A percentile compares a stretch with the other conserved stretches of the same genome.
phyloP scores from a whole-genome alignment of 371 early-diverging fungal genomes.

The Coemansia sp. region DNA sequence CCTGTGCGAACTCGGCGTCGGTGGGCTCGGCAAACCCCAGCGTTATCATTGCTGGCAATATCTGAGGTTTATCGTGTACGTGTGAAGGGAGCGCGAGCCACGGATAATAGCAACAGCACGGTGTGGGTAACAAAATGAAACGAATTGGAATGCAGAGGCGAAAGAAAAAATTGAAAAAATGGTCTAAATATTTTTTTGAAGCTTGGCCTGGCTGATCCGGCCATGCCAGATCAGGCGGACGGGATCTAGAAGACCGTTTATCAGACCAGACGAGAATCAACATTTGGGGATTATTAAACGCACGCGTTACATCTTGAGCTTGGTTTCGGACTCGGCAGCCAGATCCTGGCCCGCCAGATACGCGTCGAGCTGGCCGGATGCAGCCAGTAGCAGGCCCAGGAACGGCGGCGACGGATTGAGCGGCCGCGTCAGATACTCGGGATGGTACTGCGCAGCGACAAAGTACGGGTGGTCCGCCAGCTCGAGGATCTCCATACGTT shows the following conservation, averaged over 20 bases:
- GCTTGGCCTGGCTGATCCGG: no score
- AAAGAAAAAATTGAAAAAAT: no score
- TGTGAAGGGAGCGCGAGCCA: no score
- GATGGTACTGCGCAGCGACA: slow-evolving; percentile 99
- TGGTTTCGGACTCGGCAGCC: slow-evolving; percentile 21
- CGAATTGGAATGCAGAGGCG: no score
- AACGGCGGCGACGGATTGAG: slow-evolving; percentile 92
- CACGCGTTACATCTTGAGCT: slow-evolving; percentile 35
- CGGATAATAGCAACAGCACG: no score
- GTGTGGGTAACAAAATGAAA: no score
- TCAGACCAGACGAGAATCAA: no score
- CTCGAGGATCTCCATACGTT: slow-evolving; percentile 98
- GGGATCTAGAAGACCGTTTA: no score
- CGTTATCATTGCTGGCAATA: slow-evolving; percentile 49
- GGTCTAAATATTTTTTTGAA: no score
- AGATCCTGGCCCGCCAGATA: slow-evolving; percentile 41
- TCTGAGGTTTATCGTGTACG: neutral
- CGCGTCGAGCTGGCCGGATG: slow-evolving; percentile 54
- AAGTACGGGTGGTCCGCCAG: slow-evolving; percentile 92
- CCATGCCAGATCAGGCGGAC: no score
- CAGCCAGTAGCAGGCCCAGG: slow-evolving; percentile 89
- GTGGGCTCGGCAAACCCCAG: slow-evolving; percentile 78
- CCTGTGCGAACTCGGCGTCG: slow-evolving; percentile 59
- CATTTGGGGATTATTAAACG: no score
- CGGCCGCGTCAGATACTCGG: slow-evolving; percentile 98